Evolutionary conservation across 306 rosid species (phyloP), one percentile per base, ranked within the genome.

Genomic region (Urtica urens): DNA sequence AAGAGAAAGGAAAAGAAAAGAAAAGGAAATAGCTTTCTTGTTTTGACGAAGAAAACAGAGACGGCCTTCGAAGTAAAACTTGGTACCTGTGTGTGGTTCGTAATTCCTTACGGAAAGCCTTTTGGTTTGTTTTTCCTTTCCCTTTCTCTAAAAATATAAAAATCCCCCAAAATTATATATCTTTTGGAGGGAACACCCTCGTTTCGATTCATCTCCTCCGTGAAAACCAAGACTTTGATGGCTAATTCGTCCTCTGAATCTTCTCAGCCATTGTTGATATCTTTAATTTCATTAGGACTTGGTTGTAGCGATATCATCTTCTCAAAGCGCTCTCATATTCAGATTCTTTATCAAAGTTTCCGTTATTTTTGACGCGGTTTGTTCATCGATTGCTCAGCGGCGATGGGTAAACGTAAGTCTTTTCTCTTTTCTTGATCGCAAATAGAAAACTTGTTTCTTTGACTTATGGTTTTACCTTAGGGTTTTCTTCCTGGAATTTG

Each of bases 391-490:
- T 60, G 50, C 60, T 68, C 70, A 13, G 40, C 53, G 4, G 48
- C 39, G 38, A 90, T 90, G 97, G 97, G 97, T 66, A 90, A 78
- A 45, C 93, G 95, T 90, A 65, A 90, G 84, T 68, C 60, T 51
- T 60, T 24, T n/a, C n/a, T 18, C 24, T 11, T 12, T 12, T 13
- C 5, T 7, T 8, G n/a, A 17, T 10, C 11, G 7, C 0, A 5
- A 37, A 2, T 5, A 11, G 17, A 6, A 23, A 38, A n/a, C n/a
- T n/a, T n/a, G n/a, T n/a, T n/a, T n/a, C n/a, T n/a, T n/a, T n/a
- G n/a, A n/a, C n/a, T n/a, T n/a, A n/a, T n/a, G n/a, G n/a, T n/a
- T n/a, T n/a, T n/a, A n/a, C n/a, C n/a, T n/a, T n/a, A n/a, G n/a
- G n/a, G n/a, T n/a, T n/a, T n/a, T 7, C 12, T 6, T 18, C 1